These are phyloP conservation scores for Colletotrichum shisoi DNA, from an alignment of 2,329 filamentous ascomycete species.

Conservation along the genomic window DNA sequence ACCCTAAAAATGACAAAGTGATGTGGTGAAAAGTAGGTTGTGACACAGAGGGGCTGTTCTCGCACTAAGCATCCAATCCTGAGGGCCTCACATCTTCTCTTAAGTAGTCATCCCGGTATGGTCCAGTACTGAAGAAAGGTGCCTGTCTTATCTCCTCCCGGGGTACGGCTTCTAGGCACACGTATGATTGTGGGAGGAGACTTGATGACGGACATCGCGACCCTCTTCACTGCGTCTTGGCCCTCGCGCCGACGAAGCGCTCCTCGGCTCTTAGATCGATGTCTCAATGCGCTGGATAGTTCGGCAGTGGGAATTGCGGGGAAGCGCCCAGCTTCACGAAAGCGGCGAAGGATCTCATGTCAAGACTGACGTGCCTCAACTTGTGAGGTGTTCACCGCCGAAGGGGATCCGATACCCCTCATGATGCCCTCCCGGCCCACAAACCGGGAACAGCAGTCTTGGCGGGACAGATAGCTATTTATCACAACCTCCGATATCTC, in stretches of 20 bases:
- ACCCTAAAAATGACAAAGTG: no score
- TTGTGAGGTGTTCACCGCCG: background rate
- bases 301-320: conserved; percentile 15
- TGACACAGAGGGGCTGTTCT: background rate
- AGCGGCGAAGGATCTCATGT: background rate
- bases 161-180: background rate
- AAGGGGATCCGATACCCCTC: background rate
- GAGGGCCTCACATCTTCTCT: background rate
- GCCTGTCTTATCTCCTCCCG: background rate
- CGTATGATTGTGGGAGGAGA: background rate
- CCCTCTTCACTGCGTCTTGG: conserved; percentile 7
- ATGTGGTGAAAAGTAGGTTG: background rate
- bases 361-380: background rate
- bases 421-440: conserved; percentile 4
- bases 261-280: conserved; percentile 9
- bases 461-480: conserved; percentile 28
- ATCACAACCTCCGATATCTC: conserved; percentile 1
- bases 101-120: background rate
- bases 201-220: background rate
- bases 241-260: background rate
- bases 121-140: background rate
- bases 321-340: background rate
- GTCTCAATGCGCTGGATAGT: background rate
- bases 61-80: background rate
- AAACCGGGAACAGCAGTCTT: conserved; percentile 6